Evolutionary conservation across 345 rosid genomes (phyloP).

Genomic region (Brassica rapa): DNA sequence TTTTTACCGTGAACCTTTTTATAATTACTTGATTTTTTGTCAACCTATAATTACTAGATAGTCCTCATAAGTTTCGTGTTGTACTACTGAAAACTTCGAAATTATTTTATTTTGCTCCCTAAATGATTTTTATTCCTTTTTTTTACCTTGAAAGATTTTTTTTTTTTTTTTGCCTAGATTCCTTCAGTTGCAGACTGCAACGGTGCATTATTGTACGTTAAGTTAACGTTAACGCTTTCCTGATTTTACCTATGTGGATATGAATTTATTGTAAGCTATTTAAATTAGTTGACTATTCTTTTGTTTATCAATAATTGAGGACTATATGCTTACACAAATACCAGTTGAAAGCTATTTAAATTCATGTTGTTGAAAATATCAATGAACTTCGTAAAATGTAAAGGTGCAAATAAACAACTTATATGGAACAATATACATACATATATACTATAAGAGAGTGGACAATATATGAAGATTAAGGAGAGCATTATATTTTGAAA

Average conservation of each 20-base stretch:
- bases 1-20: background rate
- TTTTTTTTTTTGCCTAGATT: slow-evolving; percentile 29
- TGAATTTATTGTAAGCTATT: background rate
- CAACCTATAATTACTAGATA: background rate
- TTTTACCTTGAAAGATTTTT: background rate
- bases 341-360: background rate
- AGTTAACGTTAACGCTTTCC: slow-evolving; percentile 41
- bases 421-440: background rate
- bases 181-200: slow-evolving; percentile 40
- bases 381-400: background rate
- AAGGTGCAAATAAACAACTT: background rate
- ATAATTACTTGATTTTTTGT: background rate
- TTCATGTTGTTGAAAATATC: background rate
- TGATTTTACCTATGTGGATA: background rate
- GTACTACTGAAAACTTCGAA: background rate
- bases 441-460: background rate
- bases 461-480: background rate
- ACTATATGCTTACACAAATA: background rate
- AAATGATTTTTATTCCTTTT: background rate
- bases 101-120: background rate
- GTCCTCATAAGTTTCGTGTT: background rate
- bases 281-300: slow-evolving; percentile 14
- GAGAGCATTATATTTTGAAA: background rate
- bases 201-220: slow-evolving; percentile 40
- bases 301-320: background rate